Evolutionary conservation across 1,139 yeast species (phyloP), one percentile per base, ranked within the genome.

Genomic region (Candida sp.): DNA sequence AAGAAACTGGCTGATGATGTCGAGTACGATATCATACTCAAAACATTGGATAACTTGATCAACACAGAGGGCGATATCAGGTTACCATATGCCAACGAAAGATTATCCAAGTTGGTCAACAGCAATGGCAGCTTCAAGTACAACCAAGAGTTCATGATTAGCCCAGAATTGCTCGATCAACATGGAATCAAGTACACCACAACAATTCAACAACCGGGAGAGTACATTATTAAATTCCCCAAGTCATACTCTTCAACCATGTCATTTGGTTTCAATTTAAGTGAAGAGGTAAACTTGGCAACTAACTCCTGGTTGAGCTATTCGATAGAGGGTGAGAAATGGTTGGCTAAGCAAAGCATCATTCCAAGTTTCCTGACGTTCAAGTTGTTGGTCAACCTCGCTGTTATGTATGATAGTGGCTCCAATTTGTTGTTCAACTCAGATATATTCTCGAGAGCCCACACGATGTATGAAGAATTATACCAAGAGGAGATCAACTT

Each of bases 161-260:
- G 83, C 0, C 88, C 90, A 0, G 69, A 72, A 23, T 56, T 72
- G 26, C 64, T 87, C n/a, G 57, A 61, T n/a, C 65, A 69, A 27
- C 59, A 73, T 43, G 85, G 84, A 0, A 84, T 87, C 23, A 68
- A 63, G 6, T 79, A 71, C 34, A 70, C 73, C 43, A 75, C 79
- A 5, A 68, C 81, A 0, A 61, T 76, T 11, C 92, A 87, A 63
- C 72, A 70, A 35, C 84, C 87, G 0, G 90, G 90, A 0, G 88
- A 87, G 44, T 75, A 77, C 52, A 68, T 87, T 4, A 68, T 86
- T 47, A 83, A 79, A 50, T 84, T 70, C 53, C 91, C 92, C 0
- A 75, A 77, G 51, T 63, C 82, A 1, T 85, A 81, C 60, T 70
- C 84, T 0, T 66, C 83, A 8, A 68, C 68, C 3, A 61, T 84